Conservation (phyloP, 2,329 filamentous ascomycete species). For the Fusarium sp. region DNA sequence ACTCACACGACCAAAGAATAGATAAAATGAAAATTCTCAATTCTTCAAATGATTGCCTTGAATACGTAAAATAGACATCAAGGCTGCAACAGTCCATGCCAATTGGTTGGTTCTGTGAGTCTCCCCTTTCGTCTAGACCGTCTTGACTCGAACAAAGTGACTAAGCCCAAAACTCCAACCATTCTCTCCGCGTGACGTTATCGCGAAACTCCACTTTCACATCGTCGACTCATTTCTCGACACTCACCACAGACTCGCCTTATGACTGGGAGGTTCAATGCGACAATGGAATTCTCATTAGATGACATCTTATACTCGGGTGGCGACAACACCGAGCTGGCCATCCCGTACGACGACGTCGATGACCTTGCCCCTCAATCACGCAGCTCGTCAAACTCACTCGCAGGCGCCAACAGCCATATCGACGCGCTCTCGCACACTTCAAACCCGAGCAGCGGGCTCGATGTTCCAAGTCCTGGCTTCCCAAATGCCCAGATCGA, state of each 20-base stretch:
- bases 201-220: constrained; percentile 25
- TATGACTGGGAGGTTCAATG: background rate
- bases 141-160: constrained; percentile 5
- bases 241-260: background rate
- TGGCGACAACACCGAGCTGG: constrained; percentile 23
- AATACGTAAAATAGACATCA: background rate
- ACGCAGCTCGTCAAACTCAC: constrained; percentile 16
- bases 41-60: background rate
- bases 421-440: constrained; percentile 2
- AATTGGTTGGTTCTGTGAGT: background rate
- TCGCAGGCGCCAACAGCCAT: background rate
- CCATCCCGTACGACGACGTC: constrained; percentile 28
- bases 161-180: constrained; percentile 23
- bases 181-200: constrained; percentile 15
- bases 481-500: constrained; percentile 19
- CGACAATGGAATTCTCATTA: constrained; percentile 34
- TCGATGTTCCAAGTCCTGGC: background rate
- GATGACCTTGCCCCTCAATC: constrained; percentile 25
- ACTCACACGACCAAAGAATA: background rate
- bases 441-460: constrained; percentile 3
- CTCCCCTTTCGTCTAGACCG: background rate
- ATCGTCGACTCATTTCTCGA: background rate
- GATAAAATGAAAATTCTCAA: background rate
- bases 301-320: constrained; percentile 38
- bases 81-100: background rate